Evolutionary conservation across 805 yeast species (phyloP).

Genomic region (Yarrowia sp.): DNA sequence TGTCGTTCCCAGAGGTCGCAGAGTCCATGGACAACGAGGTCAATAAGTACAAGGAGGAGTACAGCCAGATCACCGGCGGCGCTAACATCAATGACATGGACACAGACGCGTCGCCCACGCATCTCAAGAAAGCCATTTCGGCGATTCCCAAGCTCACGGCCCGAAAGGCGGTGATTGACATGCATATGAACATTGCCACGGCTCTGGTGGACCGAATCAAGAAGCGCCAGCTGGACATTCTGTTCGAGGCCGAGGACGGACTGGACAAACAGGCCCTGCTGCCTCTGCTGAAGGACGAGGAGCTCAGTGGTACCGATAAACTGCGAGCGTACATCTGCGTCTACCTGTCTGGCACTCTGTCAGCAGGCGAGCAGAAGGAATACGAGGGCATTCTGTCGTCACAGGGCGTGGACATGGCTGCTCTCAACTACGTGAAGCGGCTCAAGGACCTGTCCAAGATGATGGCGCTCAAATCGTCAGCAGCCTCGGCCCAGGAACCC

Average conservation of each 20-base stretch:
- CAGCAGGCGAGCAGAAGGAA: constrained; percentile 61
- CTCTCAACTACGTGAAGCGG: constrained; percentile 77
- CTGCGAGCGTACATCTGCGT: constrained; percentile 87
- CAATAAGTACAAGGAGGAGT: constrained; percentile 81
- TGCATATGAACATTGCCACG: constrained; percentile 95
- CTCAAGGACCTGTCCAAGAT: constrained; percentile 76
- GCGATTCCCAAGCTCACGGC: constrained; percentile 91
- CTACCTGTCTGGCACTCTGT: constrained; percentile 58
- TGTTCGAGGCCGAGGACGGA: constrained; percentile 93
- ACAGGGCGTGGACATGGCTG: constrained; percentile 63
- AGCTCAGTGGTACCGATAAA: constrained; percentile 70
- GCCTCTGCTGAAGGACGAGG: constrained; percentile 60
- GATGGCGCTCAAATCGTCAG: constrained; percentile 50
- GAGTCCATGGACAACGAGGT: constrained; percentile 91
- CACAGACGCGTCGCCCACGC: constrained; percentile 56
- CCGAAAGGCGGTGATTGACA: constrained; percentile 85
- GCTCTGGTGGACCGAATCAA: constrained; percentile 82
- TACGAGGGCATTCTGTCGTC: constrained; percentile 67
- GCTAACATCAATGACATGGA: constrained; percentile 75
- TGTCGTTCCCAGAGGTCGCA: constrained; percentile 99
- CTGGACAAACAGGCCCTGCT: constrained; percentile 61
- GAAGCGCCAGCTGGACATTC: constrained; percentile 84
- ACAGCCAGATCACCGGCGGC: constrained; percentile 79
- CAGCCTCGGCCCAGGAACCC: constrained; percentile 46
- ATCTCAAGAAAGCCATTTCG: constrained; percentile 74